Percentiles rank a stretch among this genome's conserved stretches.
Conservation (phyloP, 176 grass and related monocot species). For the Chloris gayana region DNA sequence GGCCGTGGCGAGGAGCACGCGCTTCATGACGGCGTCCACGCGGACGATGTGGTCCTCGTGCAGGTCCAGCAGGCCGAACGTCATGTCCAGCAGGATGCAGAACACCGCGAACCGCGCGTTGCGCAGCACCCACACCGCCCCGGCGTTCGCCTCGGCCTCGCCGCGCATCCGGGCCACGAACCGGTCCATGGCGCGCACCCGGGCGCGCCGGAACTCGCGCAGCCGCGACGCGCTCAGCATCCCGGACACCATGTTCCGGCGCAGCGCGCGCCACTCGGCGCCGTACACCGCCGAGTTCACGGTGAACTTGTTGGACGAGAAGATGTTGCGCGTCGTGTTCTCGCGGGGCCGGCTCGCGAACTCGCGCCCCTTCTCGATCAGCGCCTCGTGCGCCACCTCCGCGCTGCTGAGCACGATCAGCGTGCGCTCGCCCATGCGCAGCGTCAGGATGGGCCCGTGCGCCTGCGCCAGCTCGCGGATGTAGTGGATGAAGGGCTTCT, state of each 20-base stretch:
- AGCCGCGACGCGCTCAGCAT: constrained; percentile 79
- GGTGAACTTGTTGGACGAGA: constrained; percentile 89
- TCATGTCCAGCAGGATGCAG: constrained; percentile 87
- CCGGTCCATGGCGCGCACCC: constrained; percentile 77
- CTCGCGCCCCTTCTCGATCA: constrained; percentile 66
- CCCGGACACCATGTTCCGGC: constrained; percentile 94
- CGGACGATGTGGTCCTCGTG: constrained; percentile 65
- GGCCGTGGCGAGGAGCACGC: constrained; percentile 60
- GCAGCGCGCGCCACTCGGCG: constrained; percentile 74
- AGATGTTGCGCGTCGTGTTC: constrained; percentile 75
- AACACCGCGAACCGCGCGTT: constrained; percentile 97
- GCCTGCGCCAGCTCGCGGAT: constrained; percentile 55
- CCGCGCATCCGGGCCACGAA: constrained; percentile 71
- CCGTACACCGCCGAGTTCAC: constrained; percentile 90
- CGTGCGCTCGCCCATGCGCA: constrained; percentile 88
- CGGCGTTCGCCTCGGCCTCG: constrained; percentile 59
- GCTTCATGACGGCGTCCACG: constrained; percentile 84
- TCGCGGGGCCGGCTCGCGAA: constrained; percentile 80
- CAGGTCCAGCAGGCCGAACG: constrained; percentile 83
- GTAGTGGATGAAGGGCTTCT: constrained; percentile 90
- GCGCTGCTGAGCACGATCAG: constrained; percentile 78
- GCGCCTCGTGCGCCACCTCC: constrained; percentile 78
- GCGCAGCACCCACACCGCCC: constrained; percentile 78
- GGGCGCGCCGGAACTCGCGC: constrained; percentile 52
- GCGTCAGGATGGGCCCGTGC: constrained; percentile 81